Evolutionary conservation across 257 asterid species (phyloP).

Genomic region (Phtheirospermum japonicum): DNA sequence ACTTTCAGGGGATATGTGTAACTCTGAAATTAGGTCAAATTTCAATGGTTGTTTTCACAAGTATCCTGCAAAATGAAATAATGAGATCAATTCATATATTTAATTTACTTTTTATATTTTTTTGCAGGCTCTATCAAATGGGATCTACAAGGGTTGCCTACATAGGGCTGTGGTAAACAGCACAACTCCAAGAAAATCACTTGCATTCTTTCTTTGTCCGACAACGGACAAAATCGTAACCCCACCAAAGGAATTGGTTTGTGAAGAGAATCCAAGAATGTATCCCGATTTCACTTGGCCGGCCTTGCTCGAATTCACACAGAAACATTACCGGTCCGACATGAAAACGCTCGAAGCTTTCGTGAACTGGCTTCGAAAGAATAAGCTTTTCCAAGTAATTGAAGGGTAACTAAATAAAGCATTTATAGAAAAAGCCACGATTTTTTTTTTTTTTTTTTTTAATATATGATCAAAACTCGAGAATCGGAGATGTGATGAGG

Average conservation of each 20-base stretch:
- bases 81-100: too few relatives aligned
- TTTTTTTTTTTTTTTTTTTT: too few relatives aligned
- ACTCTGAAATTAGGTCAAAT: too few relatives aligned
- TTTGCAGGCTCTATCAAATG: conserved; percentile 74
- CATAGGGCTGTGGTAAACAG: conserved; percentile 76
- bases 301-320: conserved; percentile 63
- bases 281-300: conserved; percentile 79
- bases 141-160: conserved; percentile 76
- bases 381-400: neutral
- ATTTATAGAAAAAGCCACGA: neutral
- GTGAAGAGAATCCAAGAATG: conserved; percentile 40
- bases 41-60: too few relatives aligned
- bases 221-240: conserved; percentile 46
- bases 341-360: conserved; percentile 71
- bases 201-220: conserved; percentile 79
- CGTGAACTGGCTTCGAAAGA: conserved; percentile 43
- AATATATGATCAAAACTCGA: neutral
- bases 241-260: conserved; percentile 54
- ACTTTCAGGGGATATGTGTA: too few relatives aligned
- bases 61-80: too few relatives aligned
- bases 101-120: neutral
- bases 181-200: conserved; percentile 49
- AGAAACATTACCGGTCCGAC: conserved; percentile 78
- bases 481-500: too few relatives aligned
- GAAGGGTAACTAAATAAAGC: neutral